phyloP scores from a whole-genome alignment of 495 filamentous ascomycete species.

The Zalerion maritima region DNA sequence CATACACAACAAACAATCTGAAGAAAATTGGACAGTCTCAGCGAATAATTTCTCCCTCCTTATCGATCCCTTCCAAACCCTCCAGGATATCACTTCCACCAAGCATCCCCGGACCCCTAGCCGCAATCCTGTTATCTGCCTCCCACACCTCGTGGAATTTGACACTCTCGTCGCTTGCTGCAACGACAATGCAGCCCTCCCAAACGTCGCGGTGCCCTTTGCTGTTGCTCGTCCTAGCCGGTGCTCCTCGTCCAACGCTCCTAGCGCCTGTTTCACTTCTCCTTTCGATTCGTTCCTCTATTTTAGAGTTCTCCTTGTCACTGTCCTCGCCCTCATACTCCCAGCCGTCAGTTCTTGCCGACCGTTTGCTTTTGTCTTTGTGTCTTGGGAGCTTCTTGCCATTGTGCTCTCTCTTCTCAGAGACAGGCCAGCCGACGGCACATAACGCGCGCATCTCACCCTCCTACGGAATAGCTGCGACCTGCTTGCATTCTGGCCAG shows the following conservation, averaged over 20 bases:
- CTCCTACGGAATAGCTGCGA: conserved; percentile 80
- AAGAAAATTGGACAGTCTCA: too few relatives aligned
- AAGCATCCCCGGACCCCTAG: conserved; percentile 48
- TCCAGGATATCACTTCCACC: conserved; percentile 85
- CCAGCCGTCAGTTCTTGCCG: too few relatives aligned
- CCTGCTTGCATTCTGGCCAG: conserved; percentile 84
- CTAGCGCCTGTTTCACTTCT: too few relatives aligned
- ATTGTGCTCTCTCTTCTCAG: too few relatives aligned
- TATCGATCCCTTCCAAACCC: conserved; percentile 69
- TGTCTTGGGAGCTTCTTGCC: too few relatives aligned
- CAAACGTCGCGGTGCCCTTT: conserved; percentile 20
- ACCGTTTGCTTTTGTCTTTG: too few relatives aligned
- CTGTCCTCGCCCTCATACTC: too few relatives aligned
- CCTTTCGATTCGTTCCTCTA: too few relatives aligned
- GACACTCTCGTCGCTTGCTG: conserved; percentile 84
- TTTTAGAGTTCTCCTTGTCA: too few relatives aligned
- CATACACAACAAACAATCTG: too few relatives aligned
- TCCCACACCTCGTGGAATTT: conserved; percentile 95
- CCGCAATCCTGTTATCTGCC: conserved; percentile 40
- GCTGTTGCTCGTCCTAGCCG: conserved; percentile 38
- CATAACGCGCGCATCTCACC: conserved; percentile 68
- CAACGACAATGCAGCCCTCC: conserved; percentile 89
- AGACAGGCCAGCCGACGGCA: conserved; percentile 57
- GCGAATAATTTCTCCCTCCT: conserved; percentile 47
- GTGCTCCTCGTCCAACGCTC: too few relatives aligned